These are phyloP conservation scores for Ogataea paraovalis DNA, from an alignment of 805 yeast genomes.

Conservation along the genomic window DNA sequence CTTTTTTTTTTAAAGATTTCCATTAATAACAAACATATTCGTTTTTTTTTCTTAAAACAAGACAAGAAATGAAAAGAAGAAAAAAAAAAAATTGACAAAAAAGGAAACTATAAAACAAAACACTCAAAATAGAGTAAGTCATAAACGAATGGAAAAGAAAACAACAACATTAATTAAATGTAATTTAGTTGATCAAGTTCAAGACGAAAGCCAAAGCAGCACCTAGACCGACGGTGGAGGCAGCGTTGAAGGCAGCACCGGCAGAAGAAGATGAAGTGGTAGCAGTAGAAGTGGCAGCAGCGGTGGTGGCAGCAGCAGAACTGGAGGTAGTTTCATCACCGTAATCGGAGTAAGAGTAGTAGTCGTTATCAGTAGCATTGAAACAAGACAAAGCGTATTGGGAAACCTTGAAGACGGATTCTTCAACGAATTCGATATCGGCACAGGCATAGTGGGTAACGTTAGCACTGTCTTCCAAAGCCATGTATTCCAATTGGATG, in stretches of 20 bases:
- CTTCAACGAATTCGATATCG: slow-evolving; percentile 41
- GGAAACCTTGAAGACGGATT: slow-evolving; percentile 34
- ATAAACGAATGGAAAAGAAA: neutral
- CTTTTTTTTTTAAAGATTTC: neutral
- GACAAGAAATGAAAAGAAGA: neutral
- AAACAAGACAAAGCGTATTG: slow-evolving; percentile 35
- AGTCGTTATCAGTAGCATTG: slow-evolving; percentile 38
- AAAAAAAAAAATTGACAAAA: neutral
- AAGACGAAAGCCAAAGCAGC: slow-evolving; percentile 4
- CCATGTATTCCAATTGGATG: slow-evolving; percentile 43
- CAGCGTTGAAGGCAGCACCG: slow-evolving; percentile 2
- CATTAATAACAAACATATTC: neutral
- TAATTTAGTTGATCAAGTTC: slow-evolving; percentile 3
- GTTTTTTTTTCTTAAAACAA: neutral
- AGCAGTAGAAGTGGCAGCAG: slow-evolving; percentile 10
- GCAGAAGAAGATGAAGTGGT: slow-evolving; percentile 12
- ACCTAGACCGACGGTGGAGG: slow-evolving; percentile 4
- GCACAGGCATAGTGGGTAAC: slow-evolving; percentile 44
- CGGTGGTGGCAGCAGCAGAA: slow-evolving; percentile 8
- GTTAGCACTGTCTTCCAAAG: slow-evolving; percentile 35
- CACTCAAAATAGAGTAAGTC: neutral
- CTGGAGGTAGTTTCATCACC: slow-evolving; percentile 24
- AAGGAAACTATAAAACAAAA: neutral
- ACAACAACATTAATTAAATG: neutral
- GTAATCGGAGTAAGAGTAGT: slow-evolving; percentile 30